Evolutionary conservation across 1,139 yeast species (phyloP).

Genomic region (Blastobotrys ciferrii): DNA sequence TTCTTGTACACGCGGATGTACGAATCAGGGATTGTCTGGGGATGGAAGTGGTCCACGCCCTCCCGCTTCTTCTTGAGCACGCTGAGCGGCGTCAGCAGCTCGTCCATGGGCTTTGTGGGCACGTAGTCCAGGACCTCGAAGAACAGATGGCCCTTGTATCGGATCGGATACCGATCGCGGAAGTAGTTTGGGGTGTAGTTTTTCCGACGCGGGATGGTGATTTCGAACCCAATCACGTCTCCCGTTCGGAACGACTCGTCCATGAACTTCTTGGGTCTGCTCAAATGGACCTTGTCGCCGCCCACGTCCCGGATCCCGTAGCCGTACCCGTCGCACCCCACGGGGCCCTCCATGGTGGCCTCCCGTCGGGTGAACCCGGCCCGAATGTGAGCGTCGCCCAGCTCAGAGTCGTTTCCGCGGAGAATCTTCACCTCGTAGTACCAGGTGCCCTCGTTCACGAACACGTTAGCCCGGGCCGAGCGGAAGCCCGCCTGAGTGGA

Average conservation of each 20-base stretch:
- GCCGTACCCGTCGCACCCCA: constrained; percentile 92
- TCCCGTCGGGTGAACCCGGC: constrained; percentile 82
- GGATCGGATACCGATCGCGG: constrained; percentile 86
- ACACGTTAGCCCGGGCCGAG: constrained; percentile 70
- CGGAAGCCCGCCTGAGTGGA: constrained; percentile 76
- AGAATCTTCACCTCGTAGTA: constrained; percentile 72
- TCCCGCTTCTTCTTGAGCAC: constrained; percentile 27
- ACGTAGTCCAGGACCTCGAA: constrained; percentile 88
- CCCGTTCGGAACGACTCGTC: constrained; percentile 61
- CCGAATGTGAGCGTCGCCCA: constrained; percentile 58
- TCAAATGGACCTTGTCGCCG: constrained; percentile 77
- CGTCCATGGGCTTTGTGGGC: constrained; percentile 72
- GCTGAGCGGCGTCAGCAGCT: constrained; percentile 57
- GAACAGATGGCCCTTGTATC: constrained; percentile 72
- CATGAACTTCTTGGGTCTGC: constrained; percentile 61
- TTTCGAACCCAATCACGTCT: constrained; percentile 77
- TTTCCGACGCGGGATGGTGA: constrained; percentile 57
- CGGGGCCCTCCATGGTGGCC: constrained; percentile 90
- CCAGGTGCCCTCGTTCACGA: constrained; percentile 75
- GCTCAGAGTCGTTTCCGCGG: constrained; percentile 36
- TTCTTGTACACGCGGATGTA: constrained; percentile 69
- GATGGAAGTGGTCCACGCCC: constrained; percentile 21
- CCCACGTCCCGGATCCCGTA: constrained; percentile 81
- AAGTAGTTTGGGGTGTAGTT: constrained; percentile 11
- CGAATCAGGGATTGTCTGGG: constrained; percentile 50